These are phyloP conservation scores for Trifolium fragiferum DNA, from an alignment of 306 rosid genomes.

Conservation along the genomic window DNA sequence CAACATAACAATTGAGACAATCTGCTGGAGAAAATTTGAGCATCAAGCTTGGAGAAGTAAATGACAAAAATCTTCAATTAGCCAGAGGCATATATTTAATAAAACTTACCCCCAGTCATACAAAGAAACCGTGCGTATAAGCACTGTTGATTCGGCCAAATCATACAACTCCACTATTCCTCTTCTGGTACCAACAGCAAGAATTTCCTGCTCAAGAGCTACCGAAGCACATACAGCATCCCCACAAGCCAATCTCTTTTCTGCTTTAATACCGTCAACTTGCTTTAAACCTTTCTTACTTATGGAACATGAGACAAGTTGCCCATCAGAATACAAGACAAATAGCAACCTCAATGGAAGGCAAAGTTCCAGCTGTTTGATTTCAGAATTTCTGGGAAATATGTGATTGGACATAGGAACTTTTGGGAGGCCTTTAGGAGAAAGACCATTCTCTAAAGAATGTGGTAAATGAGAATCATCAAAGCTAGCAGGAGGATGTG, in stretches of 20 bases:
- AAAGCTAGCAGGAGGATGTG: slow-evolving; percentile 49
- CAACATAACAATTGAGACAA: background rate
- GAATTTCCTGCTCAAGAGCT: slow-evolving; percentile 85
- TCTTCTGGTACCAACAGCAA: slow-evolving; percentile 95
- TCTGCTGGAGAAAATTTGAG: background rate
- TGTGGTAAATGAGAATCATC: slow-evolving; percentile 53
- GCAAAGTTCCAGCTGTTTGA: slow-evolving; percentile 83
- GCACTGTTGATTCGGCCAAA: slow-evolving; percentile 72
- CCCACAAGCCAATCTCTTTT: slow-evolving; percentile 66
- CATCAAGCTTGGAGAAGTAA: slow-evolving; percentile 31
- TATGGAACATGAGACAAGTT: slow-evolving; percentile 77
- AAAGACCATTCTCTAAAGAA: slow-evolving; percentile 70
- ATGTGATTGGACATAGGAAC: slow-evolving; percentile 49
- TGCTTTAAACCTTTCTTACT: slow-evolving; percentile 94
- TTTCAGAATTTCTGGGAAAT: slow-evolving; percentile 58
- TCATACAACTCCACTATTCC: slow-evolving; percentile 90
- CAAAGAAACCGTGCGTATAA: slow-evolving; percentile 77
- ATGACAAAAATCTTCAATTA: slow-evolving; percentile 35
- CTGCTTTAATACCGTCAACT: slow-evolving; percentile 80
- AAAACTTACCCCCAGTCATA: slow-evolving; percentile 95
- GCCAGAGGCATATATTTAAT: slow-evolving; percentile 29
- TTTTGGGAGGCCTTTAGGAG: slow-evolving; percentile 56
- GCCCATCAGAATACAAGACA: slow-evolving; percentile 86
- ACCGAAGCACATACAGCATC: slow-evolving; percentile 91
- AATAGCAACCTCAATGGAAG: slow-evolving; percentile 76